Evolutionary conservation across 352 stramenopile species (phyloP), one percentile per base, ranked within the genome.

Genomic region (Phytophthora syringae): DNA sequence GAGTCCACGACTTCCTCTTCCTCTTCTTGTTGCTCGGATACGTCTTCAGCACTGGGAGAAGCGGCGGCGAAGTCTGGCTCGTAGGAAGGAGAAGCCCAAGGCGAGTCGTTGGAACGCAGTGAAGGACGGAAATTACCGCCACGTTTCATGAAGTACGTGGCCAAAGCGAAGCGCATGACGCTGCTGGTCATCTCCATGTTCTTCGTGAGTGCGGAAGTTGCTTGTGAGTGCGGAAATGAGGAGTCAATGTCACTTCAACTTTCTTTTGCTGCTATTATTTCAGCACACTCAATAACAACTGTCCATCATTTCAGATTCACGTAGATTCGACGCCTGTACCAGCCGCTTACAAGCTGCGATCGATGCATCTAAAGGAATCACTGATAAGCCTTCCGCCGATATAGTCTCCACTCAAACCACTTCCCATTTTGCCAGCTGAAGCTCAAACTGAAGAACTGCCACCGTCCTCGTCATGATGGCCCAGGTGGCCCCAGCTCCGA

Each of bases 71-170:
- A 7, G 24, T 20, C 65, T n/a, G 45, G 42, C 15, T 72, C 36
- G 28, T 39, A 52, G 0, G 34, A 66, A 16, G 55, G 7, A 30
- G 40, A 64, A 32, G 42, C 1, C 30, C 40, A 75, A 0, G 45
- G 43, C 13, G 24, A 49, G 3, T 43, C 39, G 15, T 57, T 7
- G 18, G 12, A 37, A 21, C 20, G 5, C 27, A 60, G 45, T 3
- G 9, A 48, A 11, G 20, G 28, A 34, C 7, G 44, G 25, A 20
- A 43, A 53, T 15, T 16, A 0, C 27, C 27, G 12, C 63, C 55
- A 25, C 56, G 66, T 37, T 77, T 79, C 67, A 82, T 70, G 20
- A 77, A 67, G 48, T 77, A 77, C 28, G 74, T 77, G 36, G 70
- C 63, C 54, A 79, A 70, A 21, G 71, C 74, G 47, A 82, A 82